These are phyloP conservation scores for Aphanoascus verrucosus DNA, from an alignment of 2,329 filamentous ascomycete genomes.

Conservation along the genomic window DNA sequence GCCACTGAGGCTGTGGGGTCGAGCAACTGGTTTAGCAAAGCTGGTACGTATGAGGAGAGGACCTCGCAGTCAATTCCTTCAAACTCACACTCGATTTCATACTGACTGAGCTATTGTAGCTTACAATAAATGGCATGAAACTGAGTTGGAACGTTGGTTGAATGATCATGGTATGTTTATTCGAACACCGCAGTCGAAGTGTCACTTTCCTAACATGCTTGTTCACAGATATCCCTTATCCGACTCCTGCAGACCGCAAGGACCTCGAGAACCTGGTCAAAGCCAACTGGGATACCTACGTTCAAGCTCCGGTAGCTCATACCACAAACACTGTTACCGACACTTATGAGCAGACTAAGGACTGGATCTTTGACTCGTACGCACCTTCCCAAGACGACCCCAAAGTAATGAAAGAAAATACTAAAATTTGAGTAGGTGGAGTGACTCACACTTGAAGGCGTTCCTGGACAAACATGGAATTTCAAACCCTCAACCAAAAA, in stretches of 20 bases:
- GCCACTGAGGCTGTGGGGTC: slow-evolving; percentile 55
- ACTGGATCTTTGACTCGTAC: slow-evolving; percentile 83
- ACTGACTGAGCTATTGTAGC: slow-evolving; percentile 41
- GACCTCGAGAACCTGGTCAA: slow-evolving; percentile 87
- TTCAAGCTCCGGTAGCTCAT: slow-evolving; percentile 64
- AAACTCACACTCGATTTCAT: not conserved
- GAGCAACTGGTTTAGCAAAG: slow-evolving; percentile 76
- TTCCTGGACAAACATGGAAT: slow-evolving; percentile 85
- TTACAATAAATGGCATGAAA: slow-evolving; percentile 99
- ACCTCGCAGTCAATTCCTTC: too few relatives aligned
- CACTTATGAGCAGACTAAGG: slow-evolving; percentile 61
- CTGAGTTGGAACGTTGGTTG: slow-evolving; percentile 93
- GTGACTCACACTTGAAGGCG: slow-evolving; percentile 82
- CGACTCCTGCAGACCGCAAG: slow-evolving; percentile 81
- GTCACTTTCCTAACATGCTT: not conserved
- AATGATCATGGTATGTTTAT: slow-evolving; percentile 56
- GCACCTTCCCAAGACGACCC: not conserved
- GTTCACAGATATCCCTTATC: slow-evolving; percentile 61
- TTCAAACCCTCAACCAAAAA: slow-evolving; percentile 75
- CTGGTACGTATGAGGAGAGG: slow-evolving; percentile 47
- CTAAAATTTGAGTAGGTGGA: slow-evolving; percentile 55
- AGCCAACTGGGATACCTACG: slow-evolving; percentile 73
- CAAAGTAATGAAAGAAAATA: not conserved
- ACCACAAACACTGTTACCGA: slow-evolving; percentile 64
- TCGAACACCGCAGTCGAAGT: not conserved